Evolutionary conservation across 352 stramenopile genomes (phyloP).

Genomic region (Pythium pyrilobum): DNA sequence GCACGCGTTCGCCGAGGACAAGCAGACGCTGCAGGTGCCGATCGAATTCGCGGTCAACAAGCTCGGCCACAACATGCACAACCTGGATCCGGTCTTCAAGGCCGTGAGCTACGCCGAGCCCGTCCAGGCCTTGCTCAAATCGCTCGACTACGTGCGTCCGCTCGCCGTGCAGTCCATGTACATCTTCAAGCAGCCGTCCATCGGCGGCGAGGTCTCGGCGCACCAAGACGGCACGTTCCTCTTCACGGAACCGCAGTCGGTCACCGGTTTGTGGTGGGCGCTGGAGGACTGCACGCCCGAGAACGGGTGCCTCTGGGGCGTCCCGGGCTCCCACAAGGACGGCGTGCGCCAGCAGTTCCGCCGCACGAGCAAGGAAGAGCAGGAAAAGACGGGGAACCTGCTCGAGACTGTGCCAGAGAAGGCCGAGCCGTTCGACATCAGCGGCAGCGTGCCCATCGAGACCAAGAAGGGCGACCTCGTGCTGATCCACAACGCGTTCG

Average conservation of each 20-base stretch:
- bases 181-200: slow-evolving; percentile 95
- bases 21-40: slow-evolving; percentile 65
- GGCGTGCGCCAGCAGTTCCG: slow-evolving; percentile 81
- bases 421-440: slow-evolving; percentile 54
- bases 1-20: slow-evolving; percentile 51
- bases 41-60: slow-evolving; percentile 91
- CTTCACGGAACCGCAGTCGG: slow-evolving; percentile 94
- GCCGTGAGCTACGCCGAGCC: slow-evolving; percentile 76
- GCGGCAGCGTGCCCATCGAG: slow-evolving; percentile 47
- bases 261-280: slow-evolving; percentile 94
- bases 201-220: slow-evolving; percentile 91
- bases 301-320: slow-evolving; percentile 94
- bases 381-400: slow-evolving; percentile 34
- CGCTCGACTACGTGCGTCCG: slow-evolving; percentile 85
- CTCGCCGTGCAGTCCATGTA: slow-evolving; percentile 95
- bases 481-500: slow-evolving; percentile 89
- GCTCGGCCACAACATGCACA: slow-evolving; percentile 94
- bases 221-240: slow-evolving; percentile 97
- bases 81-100: slow-evolving; percentile 81
- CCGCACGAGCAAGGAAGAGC: slow-evolving; percentile 44
- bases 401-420: slow-evolving; percentile 56
- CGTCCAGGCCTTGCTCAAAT: slow-evolving; percentile 69
- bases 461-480: slow-evolving; percentile 94
- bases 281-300: slow-evolving; percentile 93
- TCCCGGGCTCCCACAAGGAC: slow-evolving; percentile 88